Base-by-base conservation (phyloP, 192 early-diverging fungal species). In the Podila epicladia region DNA sequence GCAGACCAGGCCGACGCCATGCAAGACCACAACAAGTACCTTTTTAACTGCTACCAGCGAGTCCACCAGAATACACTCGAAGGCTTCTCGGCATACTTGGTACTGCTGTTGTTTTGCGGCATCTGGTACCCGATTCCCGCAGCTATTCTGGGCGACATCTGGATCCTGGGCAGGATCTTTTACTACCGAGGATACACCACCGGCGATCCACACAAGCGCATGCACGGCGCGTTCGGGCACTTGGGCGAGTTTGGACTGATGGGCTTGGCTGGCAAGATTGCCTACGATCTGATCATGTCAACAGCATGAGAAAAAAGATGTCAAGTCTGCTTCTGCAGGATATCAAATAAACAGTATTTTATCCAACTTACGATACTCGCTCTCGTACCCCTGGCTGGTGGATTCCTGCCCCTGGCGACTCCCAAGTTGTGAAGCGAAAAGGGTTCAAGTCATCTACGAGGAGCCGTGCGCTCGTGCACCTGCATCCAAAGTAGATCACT, bases 11-110 rank as follows among this genome's bases (percentile, higher is more conserved):
- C 61, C 6, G 92, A 91, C 45, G 87, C 86, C 62, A 87, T 92
- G 55, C 82, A 89, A 58, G 87, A 91, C 66, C 73, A 73, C 26
- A 86, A 88, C 57, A 93, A 93, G 73, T 69, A 87, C 69, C 33
- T 89, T n/a, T 94, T 93, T 83, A 94, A 94, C 86, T 94, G 93
- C 72, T 74, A 83, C 69, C 89, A 90, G 67, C 85, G 89, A 19
- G 76, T 80, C 26, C 89, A 90, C 73, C 87, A 92, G 69, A 94
- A 94, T 84, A 89, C 88, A 9, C 84, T 93, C 12, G 94, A 95
- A 68, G 62, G 63, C 29, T 89, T 86, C 69, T 84, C 93, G 2
- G 26, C 64, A 0, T 93, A 89, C 73, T 26, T 85, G 38, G 48
- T 70, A 19, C 61, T 48, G 51, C 75, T 93, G 48, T 62, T 86